Conservation (phyloP, 192 early-diverging fungal species). For the Rhizophlyctis rosea region DNA sequence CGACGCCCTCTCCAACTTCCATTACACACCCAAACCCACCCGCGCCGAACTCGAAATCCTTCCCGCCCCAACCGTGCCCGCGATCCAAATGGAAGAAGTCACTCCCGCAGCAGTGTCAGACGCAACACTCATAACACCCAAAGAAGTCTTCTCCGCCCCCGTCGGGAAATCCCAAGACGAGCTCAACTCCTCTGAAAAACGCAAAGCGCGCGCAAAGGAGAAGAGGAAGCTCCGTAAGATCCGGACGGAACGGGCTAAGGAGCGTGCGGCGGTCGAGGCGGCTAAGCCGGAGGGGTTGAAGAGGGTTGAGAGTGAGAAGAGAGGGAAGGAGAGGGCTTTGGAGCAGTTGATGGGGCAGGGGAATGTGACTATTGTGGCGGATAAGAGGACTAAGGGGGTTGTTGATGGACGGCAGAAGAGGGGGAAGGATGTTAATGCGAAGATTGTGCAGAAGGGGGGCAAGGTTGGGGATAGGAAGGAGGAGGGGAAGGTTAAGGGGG, state of each 20-base stretch:
- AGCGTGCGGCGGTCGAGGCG: slow-evolving; percentile 40
- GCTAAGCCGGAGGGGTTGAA: slow-evolving; percentile 37
- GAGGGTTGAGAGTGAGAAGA: slow-evolving; percentile 20
- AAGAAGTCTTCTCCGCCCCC: slow-evolving; percentile 75
- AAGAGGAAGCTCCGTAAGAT: slow-evolving; percentile 70
- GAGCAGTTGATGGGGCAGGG: slow-evolving; percentile 62
- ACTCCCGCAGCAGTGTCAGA: slow-evolving; percentile 82
- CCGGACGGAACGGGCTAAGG: slow-evolving; percentile 37
- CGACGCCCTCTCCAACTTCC: slow-evolving; percentile 92
- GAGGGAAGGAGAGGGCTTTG: slow-evolving; percentile 58
- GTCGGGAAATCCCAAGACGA: slow-evolving; percentile 77
- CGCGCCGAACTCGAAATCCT: slow-evolving; percentile 61
- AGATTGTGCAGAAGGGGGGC: slow-evolving; percentile 42
- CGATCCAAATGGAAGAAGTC: slow-evolving; percentile 93
- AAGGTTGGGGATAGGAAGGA: slow-evolving; percentile 35
- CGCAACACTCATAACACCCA: slow-evolving; percentile 78
- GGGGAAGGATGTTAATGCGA: slow-evolving; percentile 38
- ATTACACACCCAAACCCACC: slow-evolving; percentile 81
- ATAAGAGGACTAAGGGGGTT: slow-evolving; percentile 33
- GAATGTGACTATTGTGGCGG: slow-evolving; percentile 55
- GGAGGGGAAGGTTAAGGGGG: neutral
- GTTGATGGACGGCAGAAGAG: slow-evolving; percentile 28
- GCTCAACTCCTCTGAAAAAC: slow-evolving; percentile 73
- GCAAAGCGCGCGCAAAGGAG: slow-evolving; percentile 58
- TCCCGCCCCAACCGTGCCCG: slow-evolving; percentile 60